A percentile compares a stretch with the other conserved stretches of the same genome.
phyloP scores from a whole-genome alignment of 2,329 filamentous ascomycete genomes.

The Mycosphaerella sp. region DNA sequence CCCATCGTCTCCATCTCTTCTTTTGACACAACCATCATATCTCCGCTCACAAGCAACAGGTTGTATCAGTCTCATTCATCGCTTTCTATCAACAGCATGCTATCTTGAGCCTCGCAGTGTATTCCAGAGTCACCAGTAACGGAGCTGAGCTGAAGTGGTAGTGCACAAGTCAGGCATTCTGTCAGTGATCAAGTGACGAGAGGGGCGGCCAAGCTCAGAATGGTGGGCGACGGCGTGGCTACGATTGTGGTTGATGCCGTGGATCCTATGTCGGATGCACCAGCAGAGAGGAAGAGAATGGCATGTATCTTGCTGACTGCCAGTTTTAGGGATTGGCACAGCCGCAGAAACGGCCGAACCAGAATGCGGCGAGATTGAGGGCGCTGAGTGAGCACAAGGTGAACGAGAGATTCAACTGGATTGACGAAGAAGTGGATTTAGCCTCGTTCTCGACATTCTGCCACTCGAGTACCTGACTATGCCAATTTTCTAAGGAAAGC shows the following conservation, averaged over 20 bases:
- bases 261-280: background rate
- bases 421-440: too few species aligned
- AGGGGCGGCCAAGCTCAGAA: slow-evolving; percentile 10
- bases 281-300: slow-evolving; percentile 1
- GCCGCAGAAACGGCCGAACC: slow-evolving; percentile 25
- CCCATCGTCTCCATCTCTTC: too few species aligned
- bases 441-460: too few species aligned
- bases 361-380: slow-evolving; percentile 42
- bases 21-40: too few species aligned
- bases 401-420: background rate
- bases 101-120: background rate
- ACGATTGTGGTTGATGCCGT: slow-evolving; percentile 3
- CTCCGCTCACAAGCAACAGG: too few species aligned
- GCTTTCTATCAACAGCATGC: slow-evolving; percentile 22
- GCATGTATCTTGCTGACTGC: slow-evolving; percentile 20
- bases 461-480: too few species aligned
- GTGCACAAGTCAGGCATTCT: background rate
- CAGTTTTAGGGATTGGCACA: slow-evolving; percentile 28
- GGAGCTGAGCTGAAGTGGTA: background rate
- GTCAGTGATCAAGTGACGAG: background rate
- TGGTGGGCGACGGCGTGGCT: slow-evolving; percentile 1
- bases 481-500: too few species aligned
- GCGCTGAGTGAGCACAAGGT: background rate
- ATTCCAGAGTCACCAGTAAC: background rate
- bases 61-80: slow-evolving; percentile 23